A percentile compares a stretch with the other conserved stretches of the same genome.
Conservation (phyloP, 352 stramenopile species). For the Plasmopara viticola region DNA sequence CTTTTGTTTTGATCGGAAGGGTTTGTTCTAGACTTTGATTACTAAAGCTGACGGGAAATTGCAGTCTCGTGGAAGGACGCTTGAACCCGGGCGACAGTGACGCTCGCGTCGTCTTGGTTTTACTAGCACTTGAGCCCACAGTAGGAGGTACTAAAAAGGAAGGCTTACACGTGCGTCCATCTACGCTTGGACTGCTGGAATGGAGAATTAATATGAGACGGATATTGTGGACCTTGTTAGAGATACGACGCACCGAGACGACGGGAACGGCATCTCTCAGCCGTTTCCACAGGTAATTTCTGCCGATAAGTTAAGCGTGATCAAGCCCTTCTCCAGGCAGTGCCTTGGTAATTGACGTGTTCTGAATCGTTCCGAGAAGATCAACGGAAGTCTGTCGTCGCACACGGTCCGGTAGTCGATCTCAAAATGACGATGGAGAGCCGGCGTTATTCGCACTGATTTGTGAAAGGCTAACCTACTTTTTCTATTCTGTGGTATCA, state of each 20-base stretch:
- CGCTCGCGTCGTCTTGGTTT: slow-evolving; percentile 1
- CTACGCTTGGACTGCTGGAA: slow-evolving; percentile 21
- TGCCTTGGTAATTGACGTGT: not conserved
- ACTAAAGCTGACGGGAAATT: slow-evolving; percentile 5
- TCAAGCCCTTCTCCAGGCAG: not conserved
- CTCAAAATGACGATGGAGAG: slow-evolving; percentile 1
- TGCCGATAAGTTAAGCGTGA: slow-evolving; percentile 10
- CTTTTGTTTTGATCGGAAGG: slow-evolving; percentile 1
- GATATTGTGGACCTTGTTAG: not conserved
- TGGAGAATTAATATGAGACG: not conserved
- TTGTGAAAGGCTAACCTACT: slow-evolving; percentile 9
- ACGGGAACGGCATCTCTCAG: slow-evolving; percentile 25
- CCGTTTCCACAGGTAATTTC: slow-evolving; percentile 2
- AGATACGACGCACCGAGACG: slow-evolving; percentile 21
- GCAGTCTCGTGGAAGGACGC: slow-evolving; percentile 15
- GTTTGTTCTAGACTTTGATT: slow-evolving; percentile 16
- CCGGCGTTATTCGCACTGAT: slow-evolving; percentile 9
- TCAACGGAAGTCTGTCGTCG: not conserved
- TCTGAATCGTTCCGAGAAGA: slow-evolving; percentile 13
- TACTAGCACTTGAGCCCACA: slow-evolving; percentile 3
- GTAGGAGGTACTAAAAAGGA: slow-evolving; percentile 21
- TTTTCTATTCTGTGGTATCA: no score
- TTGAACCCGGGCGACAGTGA: slow-evolving; percentile 11
- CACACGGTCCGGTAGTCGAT: not conserved
- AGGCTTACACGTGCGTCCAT: slow-evolving; percentile 10